phyloP scores from a whole-genome alignment of 495 filamentous ascomycete genomes.

The Xylaria castorea region DNA sequence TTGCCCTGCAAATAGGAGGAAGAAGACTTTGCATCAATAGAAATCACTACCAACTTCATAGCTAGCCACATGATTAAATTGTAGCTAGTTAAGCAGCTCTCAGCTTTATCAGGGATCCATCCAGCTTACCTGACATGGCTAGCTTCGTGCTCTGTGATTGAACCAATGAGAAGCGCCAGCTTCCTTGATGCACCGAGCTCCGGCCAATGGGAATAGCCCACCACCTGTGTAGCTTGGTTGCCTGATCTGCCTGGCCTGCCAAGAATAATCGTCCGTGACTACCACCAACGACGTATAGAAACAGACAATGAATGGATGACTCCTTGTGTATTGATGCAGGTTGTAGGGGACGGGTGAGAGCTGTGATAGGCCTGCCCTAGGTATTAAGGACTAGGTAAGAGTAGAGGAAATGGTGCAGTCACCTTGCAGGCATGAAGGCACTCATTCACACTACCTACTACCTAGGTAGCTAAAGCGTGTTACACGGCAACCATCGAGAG shows the following conservation, averaged over 20 bases:
- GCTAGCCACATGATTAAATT: neutral
- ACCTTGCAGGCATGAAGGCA: neutral
- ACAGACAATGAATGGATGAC: neutral
- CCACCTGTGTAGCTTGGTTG: neutral
- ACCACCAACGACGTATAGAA: neutral
- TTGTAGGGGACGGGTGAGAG: neutral
- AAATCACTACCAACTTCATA: neutral
- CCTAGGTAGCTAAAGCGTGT: neutral
- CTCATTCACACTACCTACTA: neutral
- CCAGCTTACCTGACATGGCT: neutral
- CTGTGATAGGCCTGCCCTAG: neutral
- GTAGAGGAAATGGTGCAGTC: neutral
- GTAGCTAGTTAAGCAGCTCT: neutral
- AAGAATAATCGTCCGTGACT: neutral
- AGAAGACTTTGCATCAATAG: conserved; percentile 3
- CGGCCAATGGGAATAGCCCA: conserved; percentile 1
- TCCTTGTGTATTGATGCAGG: neutral
- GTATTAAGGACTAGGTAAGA: neutral
- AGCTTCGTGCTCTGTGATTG: neutral
- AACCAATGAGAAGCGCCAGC: neutral
- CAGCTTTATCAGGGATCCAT: neutral
- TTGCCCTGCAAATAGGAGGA: neutral
- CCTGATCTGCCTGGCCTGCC: conserved; percentile 8
- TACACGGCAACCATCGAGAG: neutral
- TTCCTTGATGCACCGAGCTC: neutral